Evolutionary conservation across 2,329 filamentous ascomycete species (phyloP).

Genomic region (Fusarium protoensiforme): DNA sequence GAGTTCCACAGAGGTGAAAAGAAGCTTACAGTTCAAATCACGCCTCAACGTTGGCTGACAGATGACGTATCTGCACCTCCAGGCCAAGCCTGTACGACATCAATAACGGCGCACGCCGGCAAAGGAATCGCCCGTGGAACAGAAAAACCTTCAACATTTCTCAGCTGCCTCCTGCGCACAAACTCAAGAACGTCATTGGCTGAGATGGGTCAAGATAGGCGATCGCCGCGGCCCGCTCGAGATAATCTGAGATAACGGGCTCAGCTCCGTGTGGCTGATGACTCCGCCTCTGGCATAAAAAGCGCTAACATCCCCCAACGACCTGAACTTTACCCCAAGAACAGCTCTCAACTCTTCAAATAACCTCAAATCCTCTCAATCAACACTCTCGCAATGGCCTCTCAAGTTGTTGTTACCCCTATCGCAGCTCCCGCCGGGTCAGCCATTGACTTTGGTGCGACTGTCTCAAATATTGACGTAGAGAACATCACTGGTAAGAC

Average conservation of each 20-base stretch:
- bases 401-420: constrained; percentile 50
- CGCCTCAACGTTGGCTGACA: background rate
- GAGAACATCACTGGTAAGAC: constrained; percentile 71
- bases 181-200: background rate
- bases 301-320: background rate
- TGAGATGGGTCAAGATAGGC: constrained; percentile 26
- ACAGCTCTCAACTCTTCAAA: background rate
- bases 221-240: constrained; percentile 25
- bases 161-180: background rate
- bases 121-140: background rate
- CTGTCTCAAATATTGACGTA: constrained; percentile 67
- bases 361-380: background rate
- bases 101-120: background rate
- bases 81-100: background rate
- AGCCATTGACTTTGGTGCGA: constrained; percentile 68
- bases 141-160: background rate
- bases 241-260: background rate
- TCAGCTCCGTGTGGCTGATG: background rate
- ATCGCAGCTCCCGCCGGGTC: constrained; percentile 51
- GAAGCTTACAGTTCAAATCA: background rate
- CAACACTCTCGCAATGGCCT: constrained; percentile 28
- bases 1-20: background rate
- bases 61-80: background rate
- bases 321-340: background rate
- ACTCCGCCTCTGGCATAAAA: constrained; percentile 15